A percentile compares a stretch with the other conserved stretches of the same genome.
Conservation (phyloP, 176 grass and related monocot species). For the Poa annua region DNA sequence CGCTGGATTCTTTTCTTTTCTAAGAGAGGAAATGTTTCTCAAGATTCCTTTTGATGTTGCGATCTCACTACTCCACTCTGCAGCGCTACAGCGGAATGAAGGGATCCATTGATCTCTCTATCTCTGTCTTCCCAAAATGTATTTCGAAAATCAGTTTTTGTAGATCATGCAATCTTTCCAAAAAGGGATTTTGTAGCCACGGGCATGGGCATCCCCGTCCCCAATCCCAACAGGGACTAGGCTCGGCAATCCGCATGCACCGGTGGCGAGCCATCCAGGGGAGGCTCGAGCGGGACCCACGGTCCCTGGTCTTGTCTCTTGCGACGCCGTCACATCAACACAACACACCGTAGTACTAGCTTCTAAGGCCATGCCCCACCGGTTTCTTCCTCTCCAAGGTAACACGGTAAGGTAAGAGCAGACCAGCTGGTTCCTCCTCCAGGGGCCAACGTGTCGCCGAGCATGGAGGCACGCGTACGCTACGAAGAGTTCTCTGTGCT, state of each 20-base stretch:
- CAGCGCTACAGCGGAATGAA: not conserved
- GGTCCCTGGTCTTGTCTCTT: too few relatives aligned
- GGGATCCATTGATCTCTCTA: too few relatives aligned
- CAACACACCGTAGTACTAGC: too few relatives aligned
- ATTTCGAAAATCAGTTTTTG: not conserved
- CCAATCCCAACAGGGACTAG: too few relatives aligned
- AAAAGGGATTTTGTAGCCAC: not conserved
- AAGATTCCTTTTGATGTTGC: not conserved
- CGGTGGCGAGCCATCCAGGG: not conserved
- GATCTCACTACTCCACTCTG: not conserved
- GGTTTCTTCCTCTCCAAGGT: not conserved
- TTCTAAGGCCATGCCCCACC: too few relatives aligned
- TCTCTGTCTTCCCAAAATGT: not conserved
- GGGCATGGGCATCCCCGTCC: too few relatives aligned
- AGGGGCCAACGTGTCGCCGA: not conserved
- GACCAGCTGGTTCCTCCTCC: not conserved
- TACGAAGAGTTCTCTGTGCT: too few relatives aligned
- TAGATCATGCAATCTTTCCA: not conserved
- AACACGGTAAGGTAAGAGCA: not conserved
- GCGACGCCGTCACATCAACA: not conserved
- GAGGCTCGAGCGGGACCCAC: slow-evolving; percentile 6
- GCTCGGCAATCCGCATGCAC: not conserved
- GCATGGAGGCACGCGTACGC: not conserved
- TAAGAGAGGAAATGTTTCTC: not conserved
- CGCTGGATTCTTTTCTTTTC: not conserved